Base-by-base conservation (phyloP, 2,329 filamentous ascomycete genomes). In the Purpureocillium takamizusanense region DNA sequence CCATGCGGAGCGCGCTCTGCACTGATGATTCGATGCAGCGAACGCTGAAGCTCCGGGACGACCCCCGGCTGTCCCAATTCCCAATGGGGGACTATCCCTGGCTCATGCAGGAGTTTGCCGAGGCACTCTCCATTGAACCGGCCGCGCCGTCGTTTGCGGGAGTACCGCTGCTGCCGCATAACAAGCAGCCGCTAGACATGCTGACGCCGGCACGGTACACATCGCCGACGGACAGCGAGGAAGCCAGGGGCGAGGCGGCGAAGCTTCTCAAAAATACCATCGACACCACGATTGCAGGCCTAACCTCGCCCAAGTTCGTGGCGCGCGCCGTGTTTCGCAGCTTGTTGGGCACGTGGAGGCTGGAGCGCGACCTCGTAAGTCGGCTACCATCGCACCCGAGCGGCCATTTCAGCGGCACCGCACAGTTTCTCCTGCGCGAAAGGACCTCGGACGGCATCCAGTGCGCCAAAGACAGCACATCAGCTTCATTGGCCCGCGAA, bases 21-120 rank as follows among this genome's bases (percentile, higher is more conserved):
- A 48, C 57, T 0, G 71, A 75, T 39, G 55, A 57, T 14, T 69
- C 65, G 0, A 61, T 73, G 7, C 53, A 62, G 21, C 59, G 65
- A 16, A 70, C 73, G 1, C 51, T 76, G 1, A 49, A 57, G 3
- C 63, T 85, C 25, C 70, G 81, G 11, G 51, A 51, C 16, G 70
- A 73, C 48, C 67, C 60, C 9, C 70, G 65, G 6, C 60, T 61
- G 47, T 82, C 56, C 43, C 86, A 92, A 49, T 92, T 88, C 48
- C 86, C 85, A 29, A 89, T 90, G 81, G 81, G 80, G 9, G 86
- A 94, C 57, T 90, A 89, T 55, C 60, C 78, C 7, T 89, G 79
- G 43, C 60, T 90, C 11, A 81, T 90, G 69, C 78, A 87, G 46
- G 75, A 83, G 11, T 78, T 89, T 42, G 67, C 78, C 11, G 56